A percentile compares a stretch with the other conserved stretches of the same genome.
Conservation (phyloP, 139 green algal genomes). For the Diplosphaera chodatii region DNA sequence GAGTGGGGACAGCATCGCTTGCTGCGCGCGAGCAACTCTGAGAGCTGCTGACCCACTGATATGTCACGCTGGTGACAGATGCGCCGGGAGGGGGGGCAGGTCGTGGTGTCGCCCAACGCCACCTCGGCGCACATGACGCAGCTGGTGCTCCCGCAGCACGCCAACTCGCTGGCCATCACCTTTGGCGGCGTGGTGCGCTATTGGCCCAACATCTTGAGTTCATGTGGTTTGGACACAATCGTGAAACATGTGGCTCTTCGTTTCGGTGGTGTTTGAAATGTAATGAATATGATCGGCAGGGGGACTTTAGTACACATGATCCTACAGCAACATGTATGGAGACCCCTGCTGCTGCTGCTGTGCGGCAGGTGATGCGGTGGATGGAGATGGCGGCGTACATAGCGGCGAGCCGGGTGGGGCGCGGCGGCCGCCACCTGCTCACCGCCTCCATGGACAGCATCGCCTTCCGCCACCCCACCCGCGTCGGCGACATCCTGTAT, state of each 20-base stretch:
- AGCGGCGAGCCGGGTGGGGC: constrained; percentile 48
- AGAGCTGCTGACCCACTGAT: background rate
- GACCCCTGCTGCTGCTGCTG: background rate
- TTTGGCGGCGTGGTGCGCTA: constrained; percentile 67
- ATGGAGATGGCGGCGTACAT: constrained; percentile 83
- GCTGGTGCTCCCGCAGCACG: constrained; percentile 73
- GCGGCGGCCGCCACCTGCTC: constrained; percentile 48
- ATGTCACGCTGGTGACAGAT: background rate
- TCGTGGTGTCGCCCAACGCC: constrained; percentile 32
- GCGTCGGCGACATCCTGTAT: constrained; percentile 72
- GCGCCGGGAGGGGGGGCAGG: background rate
- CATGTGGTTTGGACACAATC: no score
- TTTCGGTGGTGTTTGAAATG: no score
- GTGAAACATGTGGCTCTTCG: no score
- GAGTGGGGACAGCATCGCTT: no score
- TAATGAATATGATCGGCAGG: no score
- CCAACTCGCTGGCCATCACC: constrained; percentile 75
- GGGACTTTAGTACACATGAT: no score
- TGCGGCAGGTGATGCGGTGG: constrained; percentile 48
- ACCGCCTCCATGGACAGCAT: constrained; percentile 72
- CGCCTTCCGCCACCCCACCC: constrained; percentile 53
- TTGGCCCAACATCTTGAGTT: background rate
- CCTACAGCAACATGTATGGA: no score
- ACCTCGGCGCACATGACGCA: constrained; percentile 74
- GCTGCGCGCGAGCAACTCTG: no score